These are phyloP conservation scores for Polygonum aviculare DNA, from an alignment of 148 eudicot species.

Conservation along the genomic window DNA sequence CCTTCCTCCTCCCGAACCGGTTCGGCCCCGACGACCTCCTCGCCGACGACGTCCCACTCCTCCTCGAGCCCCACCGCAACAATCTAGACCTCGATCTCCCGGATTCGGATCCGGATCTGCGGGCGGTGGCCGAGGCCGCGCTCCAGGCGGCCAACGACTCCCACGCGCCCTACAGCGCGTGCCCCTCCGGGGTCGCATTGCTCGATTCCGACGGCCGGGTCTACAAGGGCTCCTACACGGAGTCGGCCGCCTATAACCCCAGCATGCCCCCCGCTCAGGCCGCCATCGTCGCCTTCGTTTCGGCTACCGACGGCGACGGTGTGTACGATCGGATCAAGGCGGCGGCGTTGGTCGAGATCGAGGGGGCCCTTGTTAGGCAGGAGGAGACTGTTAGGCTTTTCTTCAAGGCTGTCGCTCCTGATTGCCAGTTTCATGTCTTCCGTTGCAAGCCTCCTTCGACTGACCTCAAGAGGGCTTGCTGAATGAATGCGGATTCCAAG, in stretches of 20 bases:
- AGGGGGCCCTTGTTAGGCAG: slow-evolving; percentile 51
- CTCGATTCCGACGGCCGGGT: slow-evolving; percentile 48
- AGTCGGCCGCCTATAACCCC: slow-evolving; percentile 92
- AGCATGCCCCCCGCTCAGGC: slow-evolving; percentile 86
- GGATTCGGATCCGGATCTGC: background rate
- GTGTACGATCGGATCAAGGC: slow-evolving; percentile 44
- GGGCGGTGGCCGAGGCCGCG: slow-evolving; percentile 31
- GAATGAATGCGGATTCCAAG: background rate
- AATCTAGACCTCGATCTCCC: slow-evolving; percentile 10
- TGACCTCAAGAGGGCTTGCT: background rate
- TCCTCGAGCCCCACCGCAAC: slow-evolving; percentile 47
- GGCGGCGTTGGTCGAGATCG: slow-evolving; percentile 70
- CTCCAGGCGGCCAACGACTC: slow-evolving; percentile 57
- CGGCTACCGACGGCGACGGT: slow-evolving; percentile 37
- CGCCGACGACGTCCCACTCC: slow-evolving; percentile 41
- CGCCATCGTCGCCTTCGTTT: slow-evolving; percentile 56
- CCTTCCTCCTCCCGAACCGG: slow-evolving; percentile 39
- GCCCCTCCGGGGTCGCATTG: slow-evolving; percentile 64
- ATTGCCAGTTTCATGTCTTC: slow-evolving; percentile 49
- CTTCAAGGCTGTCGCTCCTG: slow-evolving; percentile 41
- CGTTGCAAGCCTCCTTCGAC: slow-evolving; percentile 25
- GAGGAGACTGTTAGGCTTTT: slow-evolving; percentile 66
- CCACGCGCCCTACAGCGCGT: slow-evolving; percentile 60
- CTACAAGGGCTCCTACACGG: slow-evolving; percentile 62
- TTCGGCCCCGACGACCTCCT: slow-evolving; percentile 72